These are phyloP conservation scores for Trametes gibbosa DNA, from an alignment of 768 basidiomycete species.

Conservation along the genomic window DNA sequence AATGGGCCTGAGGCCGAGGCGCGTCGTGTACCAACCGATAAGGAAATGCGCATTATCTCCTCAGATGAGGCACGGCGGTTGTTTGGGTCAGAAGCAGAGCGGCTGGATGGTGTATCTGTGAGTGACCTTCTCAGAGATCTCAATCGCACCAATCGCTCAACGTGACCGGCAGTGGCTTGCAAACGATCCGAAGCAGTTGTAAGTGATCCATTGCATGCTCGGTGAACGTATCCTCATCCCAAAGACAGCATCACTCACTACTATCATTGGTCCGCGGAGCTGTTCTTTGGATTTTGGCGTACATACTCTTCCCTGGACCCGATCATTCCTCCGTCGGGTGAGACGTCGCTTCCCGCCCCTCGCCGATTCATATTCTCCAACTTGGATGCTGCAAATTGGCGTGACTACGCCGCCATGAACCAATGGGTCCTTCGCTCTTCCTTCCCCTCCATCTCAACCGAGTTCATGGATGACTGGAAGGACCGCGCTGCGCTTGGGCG, in stretches of 20 bases:
- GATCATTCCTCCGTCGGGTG: constrained; percentile 59
- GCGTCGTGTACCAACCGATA: constrained; percentile 68
- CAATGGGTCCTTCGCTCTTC: constrained; percentile 77
- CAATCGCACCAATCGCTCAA: constrained; percentile 2
- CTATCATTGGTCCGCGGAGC: constrained; percentile 91
- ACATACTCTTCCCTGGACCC: constrained; percentile 83
- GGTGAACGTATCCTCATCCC: background rate
- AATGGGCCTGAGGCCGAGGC: constrained; percentile 54
- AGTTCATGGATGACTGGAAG: constrained; percentile 80
- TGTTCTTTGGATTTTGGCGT: constrained; percentile 91
- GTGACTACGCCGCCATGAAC: constrained; percentile 91
- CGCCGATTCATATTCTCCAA: constrained; percentile 77
- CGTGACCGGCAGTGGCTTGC: constrained; percentile 55
- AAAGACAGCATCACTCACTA: constrained; percentile 77
- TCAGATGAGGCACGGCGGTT: constrained; percentile 60
- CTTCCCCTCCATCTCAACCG: constrained; percentile 79
- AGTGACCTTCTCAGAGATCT: constrained; percentile 20
- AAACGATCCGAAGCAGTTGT: constrained; percentile 89
- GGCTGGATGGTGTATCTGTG: constrained; percentile 78
- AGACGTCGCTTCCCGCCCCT: constrained; percentile 69
- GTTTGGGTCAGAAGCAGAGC: constrained; percentile 70
- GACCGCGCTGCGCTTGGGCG: constrained; percentile 71
- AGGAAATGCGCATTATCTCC: constrained; percentile 76
- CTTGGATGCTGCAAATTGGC: constrained; percentile 75
- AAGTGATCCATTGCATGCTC: constrained; percentile 25